phyloP scores from a whole-genome alignment of 257 asterid species.

The Solanum sejunctum region DNA sequence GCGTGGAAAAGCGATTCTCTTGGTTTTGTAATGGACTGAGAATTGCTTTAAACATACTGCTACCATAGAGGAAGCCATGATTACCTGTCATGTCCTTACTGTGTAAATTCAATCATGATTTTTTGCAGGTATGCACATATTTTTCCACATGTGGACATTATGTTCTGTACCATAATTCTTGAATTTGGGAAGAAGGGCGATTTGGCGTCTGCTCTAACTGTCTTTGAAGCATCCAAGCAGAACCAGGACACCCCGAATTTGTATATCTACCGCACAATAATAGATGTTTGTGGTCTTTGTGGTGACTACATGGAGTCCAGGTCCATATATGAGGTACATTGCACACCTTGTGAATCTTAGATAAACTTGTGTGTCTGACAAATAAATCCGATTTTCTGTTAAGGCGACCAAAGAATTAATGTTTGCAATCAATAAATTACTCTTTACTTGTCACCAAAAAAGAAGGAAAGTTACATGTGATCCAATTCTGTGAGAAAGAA shows the following conservation, averaged over 20 bases:
- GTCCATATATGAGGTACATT: slow-evolving; percentile 74
- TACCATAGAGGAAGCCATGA: background rate
- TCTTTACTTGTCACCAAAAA: background rate
- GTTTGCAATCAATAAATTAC: background rate
- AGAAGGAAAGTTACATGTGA: background rate
- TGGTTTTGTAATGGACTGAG: background rate
- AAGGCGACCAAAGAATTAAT: background rate
- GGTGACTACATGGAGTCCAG: slow-evolving; percentile 77
- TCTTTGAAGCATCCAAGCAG: slow-evolving; percentile 61
- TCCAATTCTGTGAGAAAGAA: background rate
- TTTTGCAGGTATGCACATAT: slow-evolving; percentile 59
- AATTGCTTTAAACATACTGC: background rate
- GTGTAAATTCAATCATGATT: background rate
- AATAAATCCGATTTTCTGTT: background rate
- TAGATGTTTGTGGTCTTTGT: slow-evolving; percentile 95
- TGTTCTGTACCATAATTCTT: slow-evolving; percentile 56
- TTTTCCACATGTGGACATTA: slow-evolving; percentile 38
- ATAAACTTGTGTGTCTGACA: background rate
- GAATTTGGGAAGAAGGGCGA: slow-evolving; percentile 81
- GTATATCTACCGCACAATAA: slow-evolving; percentile 68
- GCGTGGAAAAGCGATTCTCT: background rate
- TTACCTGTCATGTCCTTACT: background rate
- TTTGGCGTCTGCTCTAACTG: slow-evolving; percentile 55
- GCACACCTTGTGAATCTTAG: background rate
- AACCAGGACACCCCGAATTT: slow-evolving; percentile 44